Evolutionary conservation across 2,329 filamentous ascomycete species (phyloP).

Genomic region (Ceratocystis huliohia): DNA sequence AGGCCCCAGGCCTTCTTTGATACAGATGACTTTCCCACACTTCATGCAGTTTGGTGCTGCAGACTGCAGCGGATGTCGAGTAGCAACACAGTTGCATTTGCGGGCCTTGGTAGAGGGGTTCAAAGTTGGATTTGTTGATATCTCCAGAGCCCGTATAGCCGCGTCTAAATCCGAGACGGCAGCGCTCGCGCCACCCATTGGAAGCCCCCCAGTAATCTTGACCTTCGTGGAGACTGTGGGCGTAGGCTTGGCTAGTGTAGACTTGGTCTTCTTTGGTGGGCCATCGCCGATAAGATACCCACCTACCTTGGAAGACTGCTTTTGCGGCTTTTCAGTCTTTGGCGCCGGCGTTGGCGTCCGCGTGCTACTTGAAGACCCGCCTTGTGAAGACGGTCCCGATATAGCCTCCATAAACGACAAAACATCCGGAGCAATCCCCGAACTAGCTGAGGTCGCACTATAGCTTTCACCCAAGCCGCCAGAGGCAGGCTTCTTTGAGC

Average conservation of each 20-base stretch:
- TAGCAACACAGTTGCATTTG: conserved; percentile 77
- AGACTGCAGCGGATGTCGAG: conserved; percentile 74
- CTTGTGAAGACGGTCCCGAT: conserved; percentile 8
- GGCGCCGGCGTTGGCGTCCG: conserved; percentile 28
- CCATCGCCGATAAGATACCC: conserved; percentile 69
- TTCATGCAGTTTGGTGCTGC: conserved; percentile 85
- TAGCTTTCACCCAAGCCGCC: background rate
- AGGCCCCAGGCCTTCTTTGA: conserved; percentile 84
- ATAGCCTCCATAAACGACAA: background rate
- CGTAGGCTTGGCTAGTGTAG: conserved; percentile 41
- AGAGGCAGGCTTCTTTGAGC: conserved; percentile 15
- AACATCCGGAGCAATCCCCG: conserved; percentile 4
- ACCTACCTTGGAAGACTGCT: conserved; percentile 53
- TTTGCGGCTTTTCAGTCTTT: conserved; percentile 39
- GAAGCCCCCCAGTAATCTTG: conserved; percentile 60
- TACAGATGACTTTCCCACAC: conserved; percentile 90
- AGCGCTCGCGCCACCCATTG: conserved; percentile 71
- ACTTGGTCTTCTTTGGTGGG: conserved; percentile 34
- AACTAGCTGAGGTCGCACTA: background rate
- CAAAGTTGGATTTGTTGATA: conserved; percentile 76
- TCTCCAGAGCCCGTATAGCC: conserved; percentile 76
- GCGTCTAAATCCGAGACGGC: conserved; percentile 59
- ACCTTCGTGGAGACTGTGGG: conserved; percentile 44
- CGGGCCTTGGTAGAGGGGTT: conserved; percentile 43
- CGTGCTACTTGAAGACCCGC: conserved; percentile 23